These are phyloP conservation scores for Aspergillus sergii DNA, from an alignment of 2,329 filamentous ascomycete genomes.

Conservation along the genomic window DNA sequence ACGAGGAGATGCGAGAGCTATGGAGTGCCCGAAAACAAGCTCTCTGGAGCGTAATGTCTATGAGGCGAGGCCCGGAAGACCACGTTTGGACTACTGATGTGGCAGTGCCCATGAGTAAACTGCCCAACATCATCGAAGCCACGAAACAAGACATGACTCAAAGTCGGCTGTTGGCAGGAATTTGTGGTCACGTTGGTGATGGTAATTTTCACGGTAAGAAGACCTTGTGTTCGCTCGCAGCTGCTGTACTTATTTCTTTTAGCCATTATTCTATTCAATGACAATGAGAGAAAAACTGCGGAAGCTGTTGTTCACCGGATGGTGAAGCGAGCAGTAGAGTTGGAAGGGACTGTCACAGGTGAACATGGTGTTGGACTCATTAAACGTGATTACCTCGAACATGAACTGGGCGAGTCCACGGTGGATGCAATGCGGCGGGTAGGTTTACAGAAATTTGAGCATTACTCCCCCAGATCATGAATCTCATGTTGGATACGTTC, in stretches of 20 bases:
- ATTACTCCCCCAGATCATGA: neutral
- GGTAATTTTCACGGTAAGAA: constrained; percentile 70
- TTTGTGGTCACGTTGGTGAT: constrained; percentile 75
- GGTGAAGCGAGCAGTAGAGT: constrained; percentile 69
- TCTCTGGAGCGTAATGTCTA: constrained; percentile 71
- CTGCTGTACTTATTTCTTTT: neutral
- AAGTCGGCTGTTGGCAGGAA: constrained; percentile 65
- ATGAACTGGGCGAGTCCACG: constrained; percentile 63
- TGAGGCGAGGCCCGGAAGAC: constrained; percentile 60
- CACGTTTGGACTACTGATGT: constrained; percentile 80
- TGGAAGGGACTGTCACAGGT: constrained; percentile 73
- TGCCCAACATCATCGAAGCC: constrained; percentile 72
- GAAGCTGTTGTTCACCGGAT: constrained; percentile 67
- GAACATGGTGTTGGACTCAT: constrained; percentile 73
- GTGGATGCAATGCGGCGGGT: constrained; percentile 68
- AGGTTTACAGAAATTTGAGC: constrained; percentile 29
- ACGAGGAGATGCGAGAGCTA: constrained; percentile 67
- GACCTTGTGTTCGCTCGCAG: constrained; percentile 10
- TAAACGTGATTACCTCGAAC: constrained; percentile 65
- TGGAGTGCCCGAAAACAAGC: constrained; percentile 78
- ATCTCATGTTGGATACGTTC: neutral
- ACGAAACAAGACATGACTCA: constrained; percentile 67
- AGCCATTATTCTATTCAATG: constrained; percentile 65
- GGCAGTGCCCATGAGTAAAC: constrained; percentile 71
- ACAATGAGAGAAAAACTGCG: constrained; percentile 57